Conservation (phyloP, 1,139 yeast genomes). For the Candida pseudoviswanathii region DNA sequence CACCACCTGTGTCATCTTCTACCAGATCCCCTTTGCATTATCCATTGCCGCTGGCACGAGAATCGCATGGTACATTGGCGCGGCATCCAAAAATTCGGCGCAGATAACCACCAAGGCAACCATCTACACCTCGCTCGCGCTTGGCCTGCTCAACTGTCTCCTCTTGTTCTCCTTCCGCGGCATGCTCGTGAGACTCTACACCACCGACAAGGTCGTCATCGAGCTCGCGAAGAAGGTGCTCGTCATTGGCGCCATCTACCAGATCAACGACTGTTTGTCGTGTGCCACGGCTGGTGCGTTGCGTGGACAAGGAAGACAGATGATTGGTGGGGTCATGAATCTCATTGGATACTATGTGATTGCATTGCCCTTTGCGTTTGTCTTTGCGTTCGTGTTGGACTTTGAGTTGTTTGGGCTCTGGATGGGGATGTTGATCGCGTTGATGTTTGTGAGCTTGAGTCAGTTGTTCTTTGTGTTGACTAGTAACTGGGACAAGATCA, state of each 20-base stretch:
- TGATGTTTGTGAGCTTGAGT: conserved; percentile 45
- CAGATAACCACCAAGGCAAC: conserved; percentile 45
- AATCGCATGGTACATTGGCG: conserved; percentile 77
- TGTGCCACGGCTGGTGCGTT: conserved; percentile 61
- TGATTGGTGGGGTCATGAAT: conserved; percentile 63
- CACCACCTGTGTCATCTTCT: conserved; percentile 66
- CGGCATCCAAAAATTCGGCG: conserved; percentile 58
- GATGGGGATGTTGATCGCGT: conserved; percentile 62
- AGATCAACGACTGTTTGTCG: conserved; percentile 55
- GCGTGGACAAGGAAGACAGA: conserved; percentile 70
- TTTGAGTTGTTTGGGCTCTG: conserved; percentile 58
- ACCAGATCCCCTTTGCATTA: conserved; percentile 75
- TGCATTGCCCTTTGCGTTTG: conserved; percentile 60
- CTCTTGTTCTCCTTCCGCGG: conserved; percentile 41
- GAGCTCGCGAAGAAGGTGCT: conserved; percentile 53
- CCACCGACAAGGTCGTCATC: conserved; percentile 52
- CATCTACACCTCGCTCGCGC: conserved; percentile 37
- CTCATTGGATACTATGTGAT: conserved; percentile 57
- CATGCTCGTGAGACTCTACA: conserved; percentile 49
- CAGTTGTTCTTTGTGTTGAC: conserved; percentile 49
- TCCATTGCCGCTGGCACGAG: conserved; percentile 76
- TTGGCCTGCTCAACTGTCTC: conserved; percentile 46
- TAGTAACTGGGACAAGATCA: conserved; percentile 61
- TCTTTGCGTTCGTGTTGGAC: conserved; percentile 50
- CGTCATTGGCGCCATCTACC: conserved; percentile 59